Evolutionary conservation across 1,284 basidiomycete genomes (phyloP), one percentile per base, ranked within the genome.

Genomic region (Meira miltonrushii): DNA sequence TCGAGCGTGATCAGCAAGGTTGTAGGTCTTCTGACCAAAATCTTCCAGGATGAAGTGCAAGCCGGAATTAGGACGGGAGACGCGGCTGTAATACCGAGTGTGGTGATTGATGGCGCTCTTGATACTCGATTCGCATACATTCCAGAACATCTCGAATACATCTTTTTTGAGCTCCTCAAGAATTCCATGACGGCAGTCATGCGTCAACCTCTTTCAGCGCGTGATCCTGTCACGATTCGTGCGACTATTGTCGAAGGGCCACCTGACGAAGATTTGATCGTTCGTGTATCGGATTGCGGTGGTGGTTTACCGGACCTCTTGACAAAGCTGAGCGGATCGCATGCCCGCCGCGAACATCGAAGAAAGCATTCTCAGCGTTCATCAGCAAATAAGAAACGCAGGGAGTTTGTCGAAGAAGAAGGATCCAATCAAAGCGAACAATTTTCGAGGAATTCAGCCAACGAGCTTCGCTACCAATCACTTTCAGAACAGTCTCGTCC

Each of bases 81-180:
- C 38, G 50, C 50, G 38, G 50, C 50, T 17, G 50, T 53, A 2
- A n/a, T 88, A 82, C 87, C 89, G 0, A 81, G 86, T 53, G 85
- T 93, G 28, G 74, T 83, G 23, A 80, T 90, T 17, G 87, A 91
- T 55, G 90, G 90, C 10, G 86, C 90, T 72, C 66, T 85, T 23
- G 83, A 86, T 47, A 86, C 85, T 2, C 84, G 81, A 58, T 91
- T 94, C 78, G 82, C 90, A 1, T 94, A 92, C 75, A 90, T 94
- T 64, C 84, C 85, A 40, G 90, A 92, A 74, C 91, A 94, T 78
- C 81, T 94, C 52, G 91, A 66, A 49, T 94, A 92, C 74, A 89
- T 93, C 60, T 79, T 92, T 12, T 92, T 93, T 69, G 90, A 94
- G 73, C 78, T 94, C 23, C 72, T 93, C 67, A 92, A 92, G 78